A percentile compares a stretch with the other conserved stretches of the same genome.
Evolutionary conservation across 768 basidiomycete species (phyloP).

Genomic region (Panellus pusillus): DNA sequence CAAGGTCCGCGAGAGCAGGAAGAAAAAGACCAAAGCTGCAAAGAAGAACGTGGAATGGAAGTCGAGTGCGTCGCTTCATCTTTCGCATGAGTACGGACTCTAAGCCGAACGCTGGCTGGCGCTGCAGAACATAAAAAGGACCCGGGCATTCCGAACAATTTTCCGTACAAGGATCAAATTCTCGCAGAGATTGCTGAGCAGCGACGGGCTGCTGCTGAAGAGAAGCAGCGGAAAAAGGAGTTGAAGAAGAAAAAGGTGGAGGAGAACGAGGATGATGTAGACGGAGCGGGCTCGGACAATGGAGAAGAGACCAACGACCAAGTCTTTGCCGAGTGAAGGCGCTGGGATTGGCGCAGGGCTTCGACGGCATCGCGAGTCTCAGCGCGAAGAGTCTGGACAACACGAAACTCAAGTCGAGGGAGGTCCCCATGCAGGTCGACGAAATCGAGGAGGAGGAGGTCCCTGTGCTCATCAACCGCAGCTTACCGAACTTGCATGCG

Average conservation of each 20-base stretch:
- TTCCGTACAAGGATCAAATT: constrained; percentile 93
- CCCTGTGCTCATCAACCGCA: constrained; percentile 63
- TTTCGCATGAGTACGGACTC: not conserved
- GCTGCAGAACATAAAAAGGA: constrained; percentile 78
- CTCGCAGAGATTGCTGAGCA: constrained; percentile 87
- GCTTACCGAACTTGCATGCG: constrained; percentile 58
- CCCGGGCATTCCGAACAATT: constrained; percentile 90
- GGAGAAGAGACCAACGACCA: constrained; percentile 31
- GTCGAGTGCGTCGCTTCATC: constrained; percentile 58
- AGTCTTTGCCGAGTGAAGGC: constrained; percentile 28
- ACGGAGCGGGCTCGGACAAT: constrained; percentile 29
- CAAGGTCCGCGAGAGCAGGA: constrained; percentile 74
- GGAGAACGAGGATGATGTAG: constrained; percentile 32
- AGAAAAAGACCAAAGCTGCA: constrained; percentile 70
- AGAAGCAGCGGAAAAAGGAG: constrained; percentile 66
- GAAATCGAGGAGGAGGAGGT: constrained; percentile 53
- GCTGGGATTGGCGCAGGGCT: constrained; percentile 47
- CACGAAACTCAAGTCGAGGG: constrained; percentile 34
- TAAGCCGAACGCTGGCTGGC: not conserved
- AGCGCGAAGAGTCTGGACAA: constrained; percentile 40
- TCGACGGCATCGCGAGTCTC: constrained; percentile 48
- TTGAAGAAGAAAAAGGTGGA: constrained; percentile 45
- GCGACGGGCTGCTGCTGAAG: constrained; percentile 73
- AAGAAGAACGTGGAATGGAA: constrained; percentile 89
- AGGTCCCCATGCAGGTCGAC: constrained; percentile 27